These are phyloP conservation scores for Endoconidiophora laricicola DNA, from an alignment of 2,329 filamentous ascomycete genomes.

Conservation along the genomic window DNA sequence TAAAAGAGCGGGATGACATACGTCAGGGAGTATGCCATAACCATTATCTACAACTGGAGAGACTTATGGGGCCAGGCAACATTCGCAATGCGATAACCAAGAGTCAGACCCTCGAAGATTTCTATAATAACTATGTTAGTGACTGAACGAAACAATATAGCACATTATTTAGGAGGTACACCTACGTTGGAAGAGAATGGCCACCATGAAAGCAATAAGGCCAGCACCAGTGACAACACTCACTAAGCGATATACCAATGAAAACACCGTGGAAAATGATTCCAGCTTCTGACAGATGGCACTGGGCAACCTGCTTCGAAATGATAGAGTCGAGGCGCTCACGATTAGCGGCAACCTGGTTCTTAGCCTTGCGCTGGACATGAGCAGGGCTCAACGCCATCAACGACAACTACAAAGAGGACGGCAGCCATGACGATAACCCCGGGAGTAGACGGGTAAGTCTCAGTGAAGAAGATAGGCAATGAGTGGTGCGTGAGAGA, in stretches of 20 bases:
- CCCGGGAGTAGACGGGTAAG: slow-evolving; percentile 64
- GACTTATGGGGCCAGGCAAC: slow-evolving; percentile 27
- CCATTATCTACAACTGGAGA: slow-evolving; percentile 39
- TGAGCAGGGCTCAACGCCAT: slow-evolving; percentile 38
- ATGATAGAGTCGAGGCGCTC: background rate
- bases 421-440: slow-evolving; percentile 66
- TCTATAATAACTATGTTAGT: slow-evolving; percentile 19
- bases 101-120: slow-evolving; percentile 39
- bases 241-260: slow-evolving; percentile 69
- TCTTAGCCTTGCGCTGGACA: slow-evolving; percentile 18
- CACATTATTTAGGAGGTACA: background rate
- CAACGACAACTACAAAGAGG: slow-evolving; percentile 58
- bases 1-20: slow-evolving; percentile 18
- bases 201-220: slow-evolving; percentile 63
- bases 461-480: slow-evolving; percentile 55
- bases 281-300: slow-evolving; percentile 60
- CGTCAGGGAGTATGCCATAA: slow-evolving; percentile 39
- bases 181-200: slow-evolving; percentile 56
- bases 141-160: background rate
- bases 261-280: slow-evolving; percentile 59
- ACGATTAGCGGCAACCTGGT: background rate
- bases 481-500: slow-evolving; percentile 51
- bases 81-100: slow-evolving; percentile 46
- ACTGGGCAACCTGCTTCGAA: slow-evolving; percentile 31
- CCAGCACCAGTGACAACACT: slow-evolving; percentile 60